phyloP scores from a whole-genome alignment of 2,329 filamentous ascomycete species.

The Diaporthe caulivora region DNA sequence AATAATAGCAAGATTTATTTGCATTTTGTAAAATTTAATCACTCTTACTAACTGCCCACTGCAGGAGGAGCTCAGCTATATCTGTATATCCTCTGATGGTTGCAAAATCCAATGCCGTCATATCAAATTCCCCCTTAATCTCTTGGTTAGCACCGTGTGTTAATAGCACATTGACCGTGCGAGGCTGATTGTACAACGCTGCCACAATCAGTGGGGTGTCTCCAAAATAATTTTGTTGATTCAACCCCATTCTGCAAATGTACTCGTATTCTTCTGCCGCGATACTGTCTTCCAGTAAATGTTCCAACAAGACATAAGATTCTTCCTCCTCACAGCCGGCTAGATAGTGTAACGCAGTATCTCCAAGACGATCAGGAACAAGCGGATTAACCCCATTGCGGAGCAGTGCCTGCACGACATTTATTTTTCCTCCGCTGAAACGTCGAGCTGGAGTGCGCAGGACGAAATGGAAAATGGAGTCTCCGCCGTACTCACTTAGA shows the following conservation, averaged over 20 bases:
- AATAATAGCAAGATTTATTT: no score
- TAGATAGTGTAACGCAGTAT: not conserved
- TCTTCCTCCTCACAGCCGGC: not conserved
- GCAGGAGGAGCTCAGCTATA: not conserved
- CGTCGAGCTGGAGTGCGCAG: not conserved
- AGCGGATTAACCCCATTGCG: not conserved
- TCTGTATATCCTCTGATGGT: not conserved
- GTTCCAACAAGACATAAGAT: not conserved
- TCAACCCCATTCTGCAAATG: not conserved
- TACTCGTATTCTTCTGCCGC: not conserved
- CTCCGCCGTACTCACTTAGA: not conserved
- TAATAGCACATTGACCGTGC: not conserved
- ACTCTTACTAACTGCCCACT: no score
- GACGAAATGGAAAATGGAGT: not conserved
- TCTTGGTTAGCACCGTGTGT: not conserved
- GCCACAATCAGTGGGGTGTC: not conserved
- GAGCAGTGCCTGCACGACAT: not conserved
- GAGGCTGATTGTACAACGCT: not conserved
- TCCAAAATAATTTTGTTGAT: not conserved
- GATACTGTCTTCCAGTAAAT: not conserved
- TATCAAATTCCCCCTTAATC: not conserved
- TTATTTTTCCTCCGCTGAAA: not conserved
- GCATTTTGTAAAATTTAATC: no score
- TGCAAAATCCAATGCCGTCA: conserved; percentile 5
- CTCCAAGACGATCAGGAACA: not conserved